These are phyloP conservation scores for Pilobolus umbonatus DNA, from an alignment of 192 early-diverging fungal species.

Conservation along the genomic window DNA sequence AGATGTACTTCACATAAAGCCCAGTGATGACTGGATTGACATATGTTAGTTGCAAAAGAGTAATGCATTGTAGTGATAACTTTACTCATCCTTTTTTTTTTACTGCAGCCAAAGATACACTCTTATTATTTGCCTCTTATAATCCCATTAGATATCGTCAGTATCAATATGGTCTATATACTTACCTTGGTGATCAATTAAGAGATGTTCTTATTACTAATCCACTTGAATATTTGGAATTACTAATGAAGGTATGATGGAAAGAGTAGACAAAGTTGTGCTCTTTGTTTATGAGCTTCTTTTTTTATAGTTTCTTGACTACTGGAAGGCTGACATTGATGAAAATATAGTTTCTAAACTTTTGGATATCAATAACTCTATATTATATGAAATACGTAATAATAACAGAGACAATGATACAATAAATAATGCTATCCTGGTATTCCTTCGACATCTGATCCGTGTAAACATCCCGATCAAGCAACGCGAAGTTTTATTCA, in stretches of 20 bases:
- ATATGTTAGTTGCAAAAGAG: slow-evolving; percentile 33
- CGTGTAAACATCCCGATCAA: neutral
- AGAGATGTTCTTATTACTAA: neutral
- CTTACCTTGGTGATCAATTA: neutral
- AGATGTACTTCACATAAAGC: slow-evolving; percentile 19
- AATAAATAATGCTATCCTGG: neutral
- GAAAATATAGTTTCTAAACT: slow-evolving; percentile 2
- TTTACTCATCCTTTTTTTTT: neutral
- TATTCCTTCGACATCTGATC: neutral
- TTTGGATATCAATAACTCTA: slow-evolving; percentile 14
- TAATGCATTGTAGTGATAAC: too few species aligned
- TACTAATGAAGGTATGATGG: slow-evolving; percentile 8
- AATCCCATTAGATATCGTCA: slow-evolving; percentile 1
- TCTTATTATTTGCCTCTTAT: neutral
- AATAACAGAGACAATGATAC: neutral
- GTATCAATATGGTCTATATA: slow-evolving; percentile 5
- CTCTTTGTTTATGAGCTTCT: too few species aligned
- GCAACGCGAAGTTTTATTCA: too few species aligned
- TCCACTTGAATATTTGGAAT: slow-evolving; percentile 3
- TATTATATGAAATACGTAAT: slow-evolving; percentile 6
- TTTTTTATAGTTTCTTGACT: slow-evolving; percentile 5
- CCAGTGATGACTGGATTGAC: slow-evolving; percentile 33
- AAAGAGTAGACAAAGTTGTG: neutral
- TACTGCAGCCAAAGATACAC: slow-evolving; percentile 5
- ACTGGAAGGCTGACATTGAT: slow-evolving; percentile 14